Conservation (phyloP, 2,329 filamentous ascomycete species). For the Penicillium psychrosexuale region DNA sequence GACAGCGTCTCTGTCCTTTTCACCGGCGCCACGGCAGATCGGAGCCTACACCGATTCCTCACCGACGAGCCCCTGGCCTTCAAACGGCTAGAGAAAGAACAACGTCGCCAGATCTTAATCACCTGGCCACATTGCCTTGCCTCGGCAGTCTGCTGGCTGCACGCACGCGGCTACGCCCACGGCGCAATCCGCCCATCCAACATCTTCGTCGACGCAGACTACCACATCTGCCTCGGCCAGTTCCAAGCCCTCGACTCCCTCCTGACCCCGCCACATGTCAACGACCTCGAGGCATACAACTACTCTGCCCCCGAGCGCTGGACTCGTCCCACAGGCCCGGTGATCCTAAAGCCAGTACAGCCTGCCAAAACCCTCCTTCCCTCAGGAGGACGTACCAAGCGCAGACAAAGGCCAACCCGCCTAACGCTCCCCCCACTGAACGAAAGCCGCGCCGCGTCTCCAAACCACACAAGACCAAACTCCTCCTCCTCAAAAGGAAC, state of each 20-base stretch:
- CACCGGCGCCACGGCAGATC: constrained; percentile 39
- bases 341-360: constrained; percentile 26
- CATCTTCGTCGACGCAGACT: constrained; percentile 56
- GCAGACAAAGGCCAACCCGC: constrained; percentile 25
- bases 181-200: constrained; percentile 59
- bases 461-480: constrained; percentile 25
- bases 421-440: constrained; percentile 24
- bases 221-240: constrained; percentile 57
- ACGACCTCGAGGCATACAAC: constrained; percentile 57
- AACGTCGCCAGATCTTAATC: constrained; percentile 42
- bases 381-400: constrained; percentile 42
- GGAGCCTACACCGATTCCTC: constrained; percentile 43
- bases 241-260: constrained; percentile 56
- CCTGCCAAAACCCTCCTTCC: constrained; percentile 33
- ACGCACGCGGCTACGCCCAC: constrained; percentile 55
- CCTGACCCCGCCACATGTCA: constrained; percentile 51
- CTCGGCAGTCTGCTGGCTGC: constrained; percentile 56
- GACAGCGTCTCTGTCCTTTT: constrained; percentile 45
- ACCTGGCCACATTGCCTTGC: constrained; percentile 52
- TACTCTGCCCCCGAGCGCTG: constrained; percentile 59
- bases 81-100: constrained; percentile 41
- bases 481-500: constrained; percentile 37
- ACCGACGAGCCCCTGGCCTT: constrained; percentile 43
- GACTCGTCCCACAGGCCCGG: constrained; percentile 34
- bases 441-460: constrained; percentile 22